Percentiles rank a stretch among this genome's conserved stretches.
phyloP scores from a whole-genome alignment of 2,329 filamentous ascomycete species.

The Penicillium sp. region DNA sequence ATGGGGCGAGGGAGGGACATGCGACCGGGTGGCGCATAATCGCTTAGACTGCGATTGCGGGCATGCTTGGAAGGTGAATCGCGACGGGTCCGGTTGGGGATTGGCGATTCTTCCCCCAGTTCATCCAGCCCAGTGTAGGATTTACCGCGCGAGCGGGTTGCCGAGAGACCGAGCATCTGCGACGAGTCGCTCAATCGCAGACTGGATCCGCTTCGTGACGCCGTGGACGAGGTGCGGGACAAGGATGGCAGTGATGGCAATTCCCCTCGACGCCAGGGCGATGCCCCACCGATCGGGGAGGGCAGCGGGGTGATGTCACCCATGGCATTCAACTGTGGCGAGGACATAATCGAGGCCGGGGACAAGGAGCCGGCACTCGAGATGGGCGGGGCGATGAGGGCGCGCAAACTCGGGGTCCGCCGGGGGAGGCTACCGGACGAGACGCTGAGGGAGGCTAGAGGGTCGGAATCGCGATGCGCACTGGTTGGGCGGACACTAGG shows the following conservation, averaged over 20 bases:
- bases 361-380: conserved; percentile 49
- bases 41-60: conserved; percentile 81
- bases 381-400: conserved; percentile 36
- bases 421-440: conserved; percentile 45
- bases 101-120: conserved; percentile 27
- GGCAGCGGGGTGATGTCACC: conserved; percentile 75
- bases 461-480: conserved; percentile 34
- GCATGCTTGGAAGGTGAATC: conserved; percentile 49
- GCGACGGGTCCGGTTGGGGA: conserved; percentile 22
- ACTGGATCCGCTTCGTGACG: conserved; percentile 40
- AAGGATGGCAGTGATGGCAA: conserved; percentile 50
- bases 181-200: conserved; percentile 38
- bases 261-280: conserved; percentile 52
- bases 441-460: conserved; percentile 38
- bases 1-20: conserved; percentile 68
- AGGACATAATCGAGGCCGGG: conserved; percentile 66
- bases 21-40: conserved; percentile 71
- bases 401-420: conserved; percentile 46
- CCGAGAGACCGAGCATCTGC: conserved; percentile 32
- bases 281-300: conserved; percentile 59
- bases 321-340: conserved; percentile 71
- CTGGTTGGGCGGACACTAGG: conserved; percentile 25
- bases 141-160: conserved; percentile 32
- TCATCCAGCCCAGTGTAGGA: conserved; percentile 44
- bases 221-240: conserved; percentile 43